phyloP scores from a whole-genome alignment of 1,139 yeast species.

The Starmera stellimalicola region DNA sequence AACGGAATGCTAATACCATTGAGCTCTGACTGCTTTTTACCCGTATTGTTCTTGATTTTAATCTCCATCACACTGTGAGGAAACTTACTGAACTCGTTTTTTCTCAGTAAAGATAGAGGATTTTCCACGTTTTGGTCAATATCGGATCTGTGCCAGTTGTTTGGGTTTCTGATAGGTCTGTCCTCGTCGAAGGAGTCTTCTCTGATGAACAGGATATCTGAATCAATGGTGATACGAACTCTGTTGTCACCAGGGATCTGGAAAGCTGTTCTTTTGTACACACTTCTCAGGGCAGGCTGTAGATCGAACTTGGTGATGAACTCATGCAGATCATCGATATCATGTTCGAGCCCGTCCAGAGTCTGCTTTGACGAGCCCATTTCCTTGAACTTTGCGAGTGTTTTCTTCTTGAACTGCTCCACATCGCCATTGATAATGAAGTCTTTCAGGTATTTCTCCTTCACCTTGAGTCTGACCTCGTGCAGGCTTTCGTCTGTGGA shows the following conservation, averaged over 20 bases:
- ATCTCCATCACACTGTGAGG: constrained; percentile 92
- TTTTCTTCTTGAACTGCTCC: constrained; percentile 34
- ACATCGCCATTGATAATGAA: constrained; percentile 42
- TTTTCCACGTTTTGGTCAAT: constrained; percentile 68
- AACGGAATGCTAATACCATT: constrained; percentile 22
- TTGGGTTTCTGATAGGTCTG: constrained; percentile 84
- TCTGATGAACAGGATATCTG: constrained; percentile 77
- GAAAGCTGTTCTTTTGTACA: constrained; percentile 88
- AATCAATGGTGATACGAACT: constrained; percentile 81
- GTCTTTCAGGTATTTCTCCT: constrained; percentile 69
- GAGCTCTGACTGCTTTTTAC: constrained; percentile 15
- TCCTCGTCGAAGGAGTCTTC: constrained; percentile 82
- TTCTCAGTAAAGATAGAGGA: constrained; percentile 66
- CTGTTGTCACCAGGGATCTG: constrained; percentile 97
- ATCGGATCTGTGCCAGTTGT: constrained; percentile 86
- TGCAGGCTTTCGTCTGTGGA: constrained; percentile 37
- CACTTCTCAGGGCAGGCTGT: constrained; percentile 80
- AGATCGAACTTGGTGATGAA: constrained; percentile 59
- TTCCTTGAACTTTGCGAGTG: constrained; percentile 43
- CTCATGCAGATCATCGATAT: constrained; percentile 49
- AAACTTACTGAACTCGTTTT: constrained; percentile 79
- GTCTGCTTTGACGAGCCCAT: constrained; percentile 42
- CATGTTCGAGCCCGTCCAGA: constrained; percentile 41
- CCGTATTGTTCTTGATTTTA: constrained; percentile 43
- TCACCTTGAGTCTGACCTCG: constrained; percentile 47